A percentile compares a stretch with the other conserved stretches of the same genome.
These are phyloP conservation scores for Candida saitoana DNA, from an alignment of 805 yeast species.

Conservation along the genomic window DNA sequence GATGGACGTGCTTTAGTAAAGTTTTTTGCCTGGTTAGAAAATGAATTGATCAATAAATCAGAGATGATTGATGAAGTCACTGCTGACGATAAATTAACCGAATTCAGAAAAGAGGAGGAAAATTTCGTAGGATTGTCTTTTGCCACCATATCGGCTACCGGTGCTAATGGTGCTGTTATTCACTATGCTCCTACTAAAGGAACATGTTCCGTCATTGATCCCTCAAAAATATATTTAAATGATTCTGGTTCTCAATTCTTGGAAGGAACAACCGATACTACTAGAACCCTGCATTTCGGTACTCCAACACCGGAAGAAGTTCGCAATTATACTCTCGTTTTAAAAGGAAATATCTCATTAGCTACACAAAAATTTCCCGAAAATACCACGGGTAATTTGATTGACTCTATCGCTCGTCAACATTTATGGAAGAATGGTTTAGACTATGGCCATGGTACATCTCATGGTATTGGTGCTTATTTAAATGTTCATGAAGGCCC, in stretches of 20 bases:
- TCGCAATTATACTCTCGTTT: constrained; percentile 51
- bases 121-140: constrained; percentile 64
- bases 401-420: constrained; percentile 58
- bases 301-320: constrained; percentile 44
- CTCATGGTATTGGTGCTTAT: constrained; percentile 62
- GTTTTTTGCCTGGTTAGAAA: constrained; percentile 58
- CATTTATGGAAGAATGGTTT: constrained; percentile 52
- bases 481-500: constrained; percentile 64
- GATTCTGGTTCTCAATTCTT: constrained; percentile 61
- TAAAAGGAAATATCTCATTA: constrained; percentile 54
- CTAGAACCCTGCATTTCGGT: constrained; percentile 56
- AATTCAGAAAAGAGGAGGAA: constrained; percentile 36
- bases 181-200: constrained; percentile 61
- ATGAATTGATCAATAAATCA: constrained; percentile 40
- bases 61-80: constrained; percentile 53
- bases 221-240: constrained; percentile 48
- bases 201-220: constrained; percentile 46
- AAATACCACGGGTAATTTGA: constrained; percentile 48
- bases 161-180: constrained; percentile 72
- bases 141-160: constrained; percentile 71
- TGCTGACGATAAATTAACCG: constrained; percentile 48
- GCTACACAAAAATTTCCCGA: constrained; percentile 51
- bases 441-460: constrained; percentile 62
- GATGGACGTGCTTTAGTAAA: constrained; percentile 55
- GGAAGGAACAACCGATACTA: constrained; percentile 64